Percentiles rank a stretch among this genome's conserved stretches.
phyloP scores from a whole-genome alignment of 2,329 filamentous ascomycete genomes.

The Aspergillus sp. region DNA sequence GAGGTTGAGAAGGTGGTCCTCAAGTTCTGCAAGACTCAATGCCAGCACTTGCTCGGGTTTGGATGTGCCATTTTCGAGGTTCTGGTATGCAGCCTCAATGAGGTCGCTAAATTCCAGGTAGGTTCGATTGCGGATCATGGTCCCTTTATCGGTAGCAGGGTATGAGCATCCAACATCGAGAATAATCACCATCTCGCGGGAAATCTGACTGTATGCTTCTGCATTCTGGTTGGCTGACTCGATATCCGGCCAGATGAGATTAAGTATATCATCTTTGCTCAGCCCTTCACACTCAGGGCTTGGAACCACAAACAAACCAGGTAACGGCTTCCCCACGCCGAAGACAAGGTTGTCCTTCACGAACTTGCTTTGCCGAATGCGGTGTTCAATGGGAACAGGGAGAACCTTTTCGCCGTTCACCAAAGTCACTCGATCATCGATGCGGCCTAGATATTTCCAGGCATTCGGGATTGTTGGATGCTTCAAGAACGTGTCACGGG shows the following conservation, averaged over 20 bases:
- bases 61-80: constrained; percentile 47
- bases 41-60: constrained; percentile 19
- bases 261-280: constrained; percentile 51
- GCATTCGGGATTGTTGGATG: constrained; percentile 48
- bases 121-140: constrained; percentile 57
- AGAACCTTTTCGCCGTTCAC: constrained; percentile 55
- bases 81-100: constrained; percentile 53
- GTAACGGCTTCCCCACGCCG: constrained; percentile 56
- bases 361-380: constrained; percentile 55
- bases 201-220: constrained; percentile 41
- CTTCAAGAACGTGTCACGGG: constrained; percentile 53
- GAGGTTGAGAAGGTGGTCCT: constrained; percentile 52
- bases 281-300: constrained; percentile 48
- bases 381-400: constrained; percentile 55
- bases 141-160: constrained; percentile 61
- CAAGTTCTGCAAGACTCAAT: constrained; percentile 1
- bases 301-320: constrained; percentile 61
- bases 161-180: constrained; percentile 46
- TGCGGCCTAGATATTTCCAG: constrained; percentile 51
- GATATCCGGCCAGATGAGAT: constrained; percentile 43
- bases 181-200: constrained; percentile 50
- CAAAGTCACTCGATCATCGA: constrained; percentile 52
- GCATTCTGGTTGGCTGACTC: constrained; percentile 41
- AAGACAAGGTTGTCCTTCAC: constrained; percentile 63
- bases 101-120: constrained; percentile 54